phyloP scores from a whole-genome alignment of 371 early-diverging fungal genomes.

The Choanephora cucurbitarum region DNA sequence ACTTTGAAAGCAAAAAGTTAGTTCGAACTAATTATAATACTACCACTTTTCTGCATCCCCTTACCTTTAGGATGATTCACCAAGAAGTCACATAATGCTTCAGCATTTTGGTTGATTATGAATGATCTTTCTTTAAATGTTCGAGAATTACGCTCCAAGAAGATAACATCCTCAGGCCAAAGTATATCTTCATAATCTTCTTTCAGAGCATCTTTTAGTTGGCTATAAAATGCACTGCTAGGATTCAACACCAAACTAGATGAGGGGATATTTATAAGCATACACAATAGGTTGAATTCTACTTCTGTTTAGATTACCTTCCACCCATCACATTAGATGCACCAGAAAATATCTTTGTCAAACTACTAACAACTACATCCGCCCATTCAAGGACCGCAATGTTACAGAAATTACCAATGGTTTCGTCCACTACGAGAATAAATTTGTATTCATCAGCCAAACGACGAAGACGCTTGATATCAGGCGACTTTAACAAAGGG shows the following conservation, averaged over 20 bases:
- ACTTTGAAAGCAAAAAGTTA: constrained; percentile 49
- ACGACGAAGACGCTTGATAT: constrained; percentile 69
- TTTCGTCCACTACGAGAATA: constrained; percentile 91
- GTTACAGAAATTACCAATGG: constrained; percentile 92
- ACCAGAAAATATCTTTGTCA: constrained; percentile 94
- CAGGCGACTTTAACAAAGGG: constrained; percentile 84
- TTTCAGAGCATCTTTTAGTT: constrained; percentile 55
- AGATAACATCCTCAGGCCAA: constrained; percentile 92
- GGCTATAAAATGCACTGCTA: constrained; percentile 53
- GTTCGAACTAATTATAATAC: background rate
- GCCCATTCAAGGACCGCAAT: constrained; percentile 75
- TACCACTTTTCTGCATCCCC: background rate
- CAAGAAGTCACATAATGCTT: constrained; percentile 75
- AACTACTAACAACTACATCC: constrained; percentile 89
- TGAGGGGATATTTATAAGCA: background rate
- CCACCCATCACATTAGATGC: constrained; percentile 98
- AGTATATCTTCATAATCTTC: constrained; percentile 77
- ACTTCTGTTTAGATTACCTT: constrained; percentile 47
- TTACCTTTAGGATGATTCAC: constrained; percentile 64
- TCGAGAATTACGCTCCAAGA: constrained; percentile 94
- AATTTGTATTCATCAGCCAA: constrained; percentile 80
- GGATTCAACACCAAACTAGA: constrained; percentile 86
- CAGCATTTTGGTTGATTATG: constrained; percentile 79
- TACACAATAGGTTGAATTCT: background rate
- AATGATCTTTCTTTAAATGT: constrained; percentile 74